Evolutionary conservation across 371 early-diverging fungal species (phyloP).

Genomic region (Mucor plumbeus): DNA sequence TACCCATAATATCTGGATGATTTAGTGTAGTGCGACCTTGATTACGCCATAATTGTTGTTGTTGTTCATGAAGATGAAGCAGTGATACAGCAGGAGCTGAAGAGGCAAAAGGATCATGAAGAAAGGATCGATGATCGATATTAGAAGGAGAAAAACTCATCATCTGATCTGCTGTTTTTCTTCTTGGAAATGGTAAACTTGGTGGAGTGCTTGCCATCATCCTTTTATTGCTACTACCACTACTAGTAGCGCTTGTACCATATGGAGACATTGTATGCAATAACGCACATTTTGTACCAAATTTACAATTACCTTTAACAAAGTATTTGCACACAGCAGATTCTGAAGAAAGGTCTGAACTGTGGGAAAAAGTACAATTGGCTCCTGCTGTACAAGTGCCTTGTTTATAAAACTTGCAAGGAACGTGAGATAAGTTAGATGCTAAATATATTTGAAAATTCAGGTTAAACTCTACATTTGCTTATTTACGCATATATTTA

Average conservation of each 20-base stretch:
- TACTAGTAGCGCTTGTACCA: conserved; percentile 10
- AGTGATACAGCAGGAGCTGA: conserved; percentile 32
- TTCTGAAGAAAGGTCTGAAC: conserved; percentile 61
- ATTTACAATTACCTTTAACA: conserved; percentile 82
- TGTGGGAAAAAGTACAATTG: conserved; percentile 80
- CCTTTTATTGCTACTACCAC: not conserved
- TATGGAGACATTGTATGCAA: conserved; percentile 54
- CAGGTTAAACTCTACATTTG: not conserved
- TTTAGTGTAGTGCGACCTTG: conserved; percentile 13
- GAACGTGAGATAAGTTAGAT: conserved; percentile 67
- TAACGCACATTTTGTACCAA: conserved; percentile 79
- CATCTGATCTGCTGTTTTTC: conserved; percentile 23
- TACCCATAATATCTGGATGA: conserved; percentile 25
- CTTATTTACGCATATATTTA: not conserved
- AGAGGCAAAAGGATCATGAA: conserved; percentile 26
- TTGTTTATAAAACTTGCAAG: conserved; percentile 82
- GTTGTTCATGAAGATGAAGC: conserved; percentile 13
- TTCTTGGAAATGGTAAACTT: conserved; percentile 9
- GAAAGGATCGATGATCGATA: conserved; percentile 22
- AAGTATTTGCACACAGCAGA: conserved; percentile 77
- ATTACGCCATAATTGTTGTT: conserved; percentile 22
- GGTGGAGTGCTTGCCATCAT: conserved; percentile 12
- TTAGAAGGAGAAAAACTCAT: conserved; percentile 7
- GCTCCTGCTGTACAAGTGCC: conserved; percentile 81
- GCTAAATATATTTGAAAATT: conserved; percentile 11